phyloP scores from a whole-genome alignment of 176 grass and related monocot genomes.

The Zoysia japonica region DNA sequence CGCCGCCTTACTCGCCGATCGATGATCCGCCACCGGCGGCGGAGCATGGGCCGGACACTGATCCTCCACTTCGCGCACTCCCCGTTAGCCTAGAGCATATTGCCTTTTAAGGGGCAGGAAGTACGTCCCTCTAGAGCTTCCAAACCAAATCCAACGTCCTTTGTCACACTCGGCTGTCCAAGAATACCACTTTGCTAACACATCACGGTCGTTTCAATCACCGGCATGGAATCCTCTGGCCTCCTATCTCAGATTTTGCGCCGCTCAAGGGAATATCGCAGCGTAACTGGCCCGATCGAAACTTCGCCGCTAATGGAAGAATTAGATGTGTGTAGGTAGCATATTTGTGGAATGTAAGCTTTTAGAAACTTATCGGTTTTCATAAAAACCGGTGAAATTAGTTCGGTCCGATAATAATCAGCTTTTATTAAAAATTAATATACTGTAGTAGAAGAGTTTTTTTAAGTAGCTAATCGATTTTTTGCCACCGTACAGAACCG shows the following conservation, averaged over 20 bases:
- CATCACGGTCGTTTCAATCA: constrained; percentile 1
- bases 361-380: too few relatives aligned
- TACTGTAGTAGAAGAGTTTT: too few relatives aligned
- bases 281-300: not conserved
- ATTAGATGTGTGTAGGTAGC: constrained; percentile 18
- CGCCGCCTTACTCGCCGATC: not conserved
- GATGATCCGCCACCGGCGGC: constrained; percentile 34
- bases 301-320: not conserved
- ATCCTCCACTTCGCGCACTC: constrained; percentile 9
- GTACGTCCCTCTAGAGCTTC: constrained; percentile 12
- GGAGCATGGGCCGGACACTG: constrained; percentile 14
- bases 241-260: constrained; percentile 30
- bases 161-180: constrained; percentile 4
- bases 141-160: constrained; percentile 29
- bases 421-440: too few relatives aligned
- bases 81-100: constrained; percentile 30
- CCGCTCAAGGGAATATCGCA: constrained; percentile 9
- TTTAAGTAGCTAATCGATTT: too few relatives aligned
- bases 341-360: not conserved
- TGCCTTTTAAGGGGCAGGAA: constrained; percentile 31
- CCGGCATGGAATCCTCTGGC: not conserved
- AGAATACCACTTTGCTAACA: constrained; percentile 14
- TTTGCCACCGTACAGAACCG: too few relatives aligned
- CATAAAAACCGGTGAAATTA: too few relatives aligned
- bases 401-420: too few relatives aligned